phyloP scores from a whole-genome alignment of 1,139 yeast species.

The Yamadazyma sp. region DNA sequence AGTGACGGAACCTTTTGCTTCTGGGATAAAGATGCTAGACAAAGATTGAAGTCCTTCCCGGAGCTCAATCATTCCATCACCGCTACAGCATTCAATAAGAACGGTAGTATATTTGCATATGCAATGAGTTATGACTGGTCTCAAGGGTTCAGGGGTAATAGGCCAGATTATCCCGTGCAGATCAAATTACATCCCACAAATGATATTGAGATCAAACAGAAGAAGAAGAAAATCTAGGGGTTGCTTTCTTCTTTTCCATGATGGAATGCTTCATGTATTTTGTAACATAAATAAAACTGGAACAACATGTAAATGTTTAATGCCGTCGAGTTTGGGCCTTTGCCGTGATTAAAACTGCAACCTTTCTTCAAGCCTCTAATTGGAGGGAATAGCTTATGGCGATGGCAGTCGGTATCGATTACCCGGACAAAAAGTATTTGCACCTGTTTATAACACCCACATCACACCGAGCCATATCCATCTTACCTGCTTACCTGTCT shows the following conservation, averaged over 20 bases:
- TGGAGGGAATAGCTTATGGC: no score
- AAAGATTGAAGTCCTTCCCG: conserved; percentile 81
- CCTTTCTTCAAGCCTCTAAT: no score
- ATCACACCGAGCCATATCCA: no score
- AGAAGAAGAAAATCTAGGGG: conserved; percentile 41
- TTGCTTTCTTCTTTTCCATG: not conserved
- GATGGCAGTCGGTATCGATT: no score
- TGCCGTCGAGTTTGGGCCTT: no score
- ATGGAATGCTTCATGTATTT: no score
- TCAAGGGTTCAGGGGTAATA: conserved; percentile 79
- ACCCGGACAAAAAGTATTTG: no score
- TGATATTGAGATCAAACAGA: conserved; percentile 85
- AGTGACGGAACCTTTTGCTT: conserved; percentile 91
- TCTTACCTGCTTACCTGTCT: no score
- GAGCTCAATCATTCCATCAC: conserved; percentile 72
- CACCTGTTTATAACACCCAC: no score
- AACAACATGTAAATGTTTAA: no score
- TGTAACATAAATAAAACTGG: no score
- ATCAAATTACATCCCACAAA: conserved; percentile 82
- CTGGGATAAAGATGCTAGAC: conserved; percentile 96
- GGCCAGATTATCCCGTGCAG: conserved; percentile 70
- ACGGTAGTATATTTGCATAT: conserved; percentile 85
- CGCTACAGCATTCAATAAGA: conserved; percentile 76
- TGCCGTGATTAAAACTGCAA: no score
- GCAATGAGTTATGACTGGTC: conserved; percentile 96